phyloP scores from a whole-genome alignment of 2,329 filamentous ascomycete genomes.

The Colletotrichum scovillei region DNA sequence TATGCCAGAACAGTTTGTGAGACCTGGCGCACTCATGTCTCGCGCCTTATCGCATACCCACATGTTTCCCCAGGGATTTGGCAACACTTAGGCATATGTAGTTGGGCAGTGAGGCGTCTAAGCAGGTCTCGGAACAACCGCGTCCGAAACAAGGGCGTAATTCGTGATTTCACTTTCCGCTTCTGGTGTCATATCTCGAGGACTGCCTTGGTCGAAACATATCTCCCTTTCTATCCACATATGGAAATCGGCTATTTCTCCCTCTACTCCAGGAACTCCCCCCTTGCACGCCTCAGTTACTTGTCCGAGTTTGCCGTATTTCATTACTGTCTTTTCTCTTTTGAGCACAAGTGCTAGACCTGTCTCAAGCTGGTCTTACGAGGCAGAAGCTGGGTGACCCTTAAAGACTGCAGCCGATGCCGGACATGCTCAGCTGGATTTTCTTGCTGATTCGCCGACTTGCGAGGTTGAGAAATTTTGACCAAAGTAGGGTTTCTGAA shows the following conservation, averaged over 20 bases:
- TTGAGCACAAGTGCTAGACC: not conserved
- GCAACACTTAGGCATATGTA: not conserved
- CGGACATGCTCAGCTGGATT: not conserved
- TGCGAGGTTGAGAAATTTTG: not conserved
- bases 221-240: not conserved
- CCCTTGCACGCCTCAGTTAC: not conserved
- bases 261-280: not conserved
- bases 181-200: constrained; percentile 16
- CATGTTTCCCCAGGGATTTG: not conserved
- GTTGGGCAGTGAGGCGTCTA: not conserved
- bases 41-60: not conserved
- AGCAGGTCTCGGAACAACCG: not conserved
- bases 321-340: too few relatives aligned
- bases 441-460: not conserved
- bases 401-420: not conserved
- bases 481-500: not conserved
- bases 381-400: not conserved
- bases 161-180: not conserved
- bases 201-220: not conserved
- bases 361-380: not conserved
- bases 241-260: not conserved
- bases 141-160: not conserved
- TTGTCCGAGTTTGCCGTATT: not conserved
- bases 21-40: not conserved
- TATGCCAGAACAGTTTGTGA: not conserved